phyloP scores from a whole-genome alignment of 1,139 yeast genomes.

The Pichia inconspicua region DNA sequence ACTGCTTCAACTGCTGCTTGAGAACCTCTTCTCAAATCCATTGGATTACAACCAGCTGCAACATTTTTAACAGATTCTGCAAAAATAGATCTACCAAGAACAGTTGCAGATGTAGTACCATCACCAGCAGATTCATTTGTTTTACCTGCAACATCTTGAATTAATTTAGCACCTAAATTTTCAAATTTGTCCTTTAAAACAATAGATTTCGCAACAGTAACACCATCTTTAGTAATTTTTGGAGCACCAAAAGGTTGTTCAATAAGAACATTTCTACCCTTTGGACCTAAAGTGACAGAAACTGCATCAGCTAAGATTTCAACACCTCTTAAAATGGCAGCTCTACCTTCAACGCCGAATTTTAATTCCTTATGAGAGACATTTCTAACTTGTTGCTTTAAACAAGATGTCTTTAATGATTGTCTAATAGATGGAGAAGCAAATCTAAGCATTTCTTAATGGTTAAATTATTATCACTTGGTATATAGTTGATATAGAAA shows the following conservation, averaged over 20 bases:
- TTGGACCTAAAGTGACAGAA: conserved; percentile 94
- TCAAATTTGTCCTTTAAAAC: conserved; percentile 87
- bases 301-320: conserved; percentile 97
- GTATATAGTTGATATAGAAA: not conserved
- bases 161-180: conserved; percentile 91
- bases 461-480: not conserved
- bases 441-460: conserved; percentile 47
- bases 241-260: conserved; percentile 98
- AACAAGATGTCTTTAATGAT: conserved; percentile 21
- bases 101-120: conserved; percentile 98
- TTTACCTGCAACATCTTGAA: conserved; percentile 97
- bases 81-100: conserved; percentile 92
- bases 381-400: conserved; percentile 40
- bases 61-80: conserved; percentile 97
- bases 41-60: conserved; percentile 99
- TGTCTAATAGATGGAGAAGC: conserved; percentile 39
- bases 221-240: conserved; percentile 99
- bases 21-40: conserved; percentile 98
- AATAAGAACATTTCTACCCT: conserved; percentile 94
- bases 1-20: conserved; percentile 98
- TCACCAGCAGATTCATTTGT: conserved; percentile 99
- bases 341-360: conserved; percentile 98
- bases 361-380: conserved; percentile 90
- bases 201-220: conserved; percentile 90
- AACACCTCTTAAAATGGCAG: conserved; percentile 91